Conservation (phyloP, 1,139 yeast genomes). For the Kodamaea sp. region DNA sequence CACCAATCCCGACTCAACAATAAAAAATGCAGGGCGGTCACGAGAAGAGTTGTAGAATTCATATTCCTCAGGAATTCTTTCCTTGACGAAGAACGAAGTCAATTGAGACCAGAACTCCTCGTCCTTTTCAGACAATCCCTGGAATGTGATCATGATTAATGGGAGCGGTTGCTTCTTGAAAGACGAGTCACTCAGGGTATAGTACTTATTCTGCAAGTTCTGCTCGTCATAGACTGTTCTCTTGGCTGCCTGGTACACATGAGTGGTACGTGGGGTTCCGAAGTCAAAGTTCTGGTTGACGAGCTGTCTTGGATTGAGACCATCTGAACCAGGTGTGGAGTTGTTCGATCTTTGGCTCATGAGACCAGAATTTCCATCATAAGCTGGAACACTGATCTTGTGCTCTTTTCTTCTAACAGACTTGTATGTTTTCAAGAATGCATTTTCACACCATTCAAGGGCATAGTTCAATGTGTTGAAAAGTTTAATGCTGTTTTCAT, state of each 20-base stretch:
- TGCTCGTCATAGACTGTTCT: slow-evolving; percentile 49
- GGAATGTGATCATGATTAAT: slow-evolving; percentile 67
- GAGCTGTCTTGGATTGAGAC: slow-evolving; percentile 10
- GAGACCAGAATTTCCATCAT: slow-evolving; percentile 7
- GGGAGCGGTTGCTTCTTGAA: slow-evolving; percentile 65
- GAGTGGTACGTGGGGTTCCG: slow-evolving; percentile 67
- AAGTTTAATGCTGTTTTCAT: slow-evolving; percentile 52
- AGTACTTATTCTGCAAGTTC: slow-evolving; percentile 32
- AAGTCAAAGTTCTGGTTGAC: slow-evolving; percentile 22
- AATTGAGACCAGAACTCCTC: slow-evolving; percentile 67
- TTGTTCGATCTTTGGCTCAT: slow-evolving; percentile 13
- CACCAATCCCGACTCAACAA: slow-evolving; percentile 80
- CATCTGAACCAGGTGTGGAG: slow-evolving; percentile 11
- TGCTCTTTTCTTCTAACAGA: slow-evolving; percentile 25
- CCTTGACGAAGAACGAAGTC: slow-evolving; percentile 53
- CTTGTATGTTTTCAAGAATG: slow-evolving; percentile 70
- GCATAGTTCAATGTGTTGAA: slow-evolving; percentile 82
- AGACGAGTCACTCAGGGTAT: slow-evolving; percentile 25
- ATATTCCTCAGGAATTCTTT: slow-evolving; percentile 50
- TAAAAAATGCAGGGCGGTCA: slow-evolving; percentile 50
- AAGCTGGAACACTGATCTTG: slow-evolving; percentile 16
- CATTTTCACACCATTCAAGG: slow-evolving; percentile 95
- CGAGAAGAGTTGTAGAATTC: slow-evolving; percentile 47
- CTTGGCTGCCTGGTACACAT: slow-evolving; percentile 63
- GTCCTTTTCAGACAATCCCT: slow-evolving; percentile 61